Evolutionary conservation across 441 rosid genomes (phyloP).

Genomic region (Syzygium malaccense): DNA sequence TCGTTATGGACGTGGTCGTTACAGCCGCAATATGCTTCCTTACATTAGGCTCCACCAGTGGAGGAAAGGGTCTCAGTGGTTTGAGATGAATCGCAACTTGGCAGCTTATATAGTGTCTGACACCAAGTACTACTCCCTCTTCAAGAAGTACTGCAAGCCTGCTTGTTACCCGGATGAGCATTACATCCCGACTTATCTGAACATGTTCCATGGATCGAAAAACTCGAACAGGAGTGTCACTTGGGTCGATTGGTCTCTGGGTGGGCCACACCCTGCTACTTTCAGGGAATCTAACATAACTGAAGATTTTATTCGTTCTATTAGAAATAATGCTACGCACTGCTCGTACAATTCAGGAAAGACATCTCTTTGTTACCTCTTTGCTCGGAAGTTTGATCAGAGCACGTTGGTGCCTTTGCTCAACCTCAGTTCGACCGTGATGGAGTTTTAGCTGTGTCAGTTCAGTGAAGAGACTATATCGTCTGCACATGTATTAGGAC

Average conservation of each 20-base stretch:
- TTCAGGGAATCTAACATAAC: constrained; percentile 43
- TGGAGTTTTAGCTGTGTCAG: constrained; percentile 37
- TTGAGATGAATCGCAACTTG: constrained; percentile 65
- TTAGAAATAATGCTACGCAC: constrained; percentile 49
- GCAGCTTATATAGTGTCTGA: constrained; percentile 67
- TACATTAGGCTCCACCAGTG: constrained; percentile 69
- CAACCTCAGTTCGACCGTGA: constrained; percentile 48
- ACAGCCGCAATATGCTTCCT: constrained; percentile 83
- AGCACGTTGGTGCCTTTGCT: constrained; percentile 66
- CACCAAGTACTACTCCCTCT: constrained; percentile 55
- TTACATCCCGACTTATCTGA: constrained; percentile 73
- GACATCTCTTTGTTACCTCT: constrained; percentile 68
- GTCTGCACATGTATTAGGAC: neutral
- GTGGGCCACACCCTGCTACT: constrained; percentile 83
- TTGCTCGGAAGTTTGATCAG: constrained; percentile 84
- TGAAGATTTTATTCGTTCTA: constrained; percentile 48
- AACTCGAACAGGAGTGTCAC: constrained; percentile 76
- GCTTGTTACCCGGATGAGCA: constrained; percentile 97
- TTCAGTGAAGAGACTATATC: neutral
- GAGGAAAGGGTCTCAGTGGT: constrained; percentile 98
- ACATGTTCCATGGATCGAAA: constrained; percentile 67
- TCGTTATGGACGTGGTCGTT: constrained; percentile 92
- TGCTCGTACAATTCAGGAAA: constrained; percentile 61
- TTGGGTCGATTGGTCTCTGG: constrained; percentile 84
- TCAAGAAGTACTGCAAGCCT: constrained; percentile 73